Base-by-base conservation (phyloP, 1,284 basidiomycete species). In the Ceratobasidium papillatum region DNA sequence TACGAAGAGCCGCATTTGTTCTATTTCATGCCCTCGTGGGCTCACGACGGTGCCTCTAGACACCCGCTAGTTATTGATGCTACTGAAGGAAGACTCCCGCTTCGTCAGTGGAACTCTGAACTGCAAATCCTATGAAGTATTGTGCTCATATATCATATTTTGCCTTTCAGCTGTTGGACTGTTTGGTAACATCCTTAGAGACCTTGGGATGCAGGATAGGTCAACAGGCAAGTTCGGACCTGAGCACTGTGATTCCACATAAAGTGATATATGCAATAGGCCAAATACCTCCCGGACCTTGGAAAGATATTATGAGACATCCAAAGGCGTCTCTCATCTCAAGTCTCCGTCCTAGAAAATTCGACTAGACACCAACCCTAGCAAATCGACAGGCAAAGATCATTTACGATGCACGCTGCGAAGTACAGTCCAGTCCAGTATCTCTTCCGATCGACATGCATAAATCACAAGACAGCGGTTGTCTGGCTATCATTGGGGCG, bases 341-440 rank as follows among this genome's bases (percentile, higher is more conserved):
- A n/a, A n/a, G n/a, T n/a, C n/a, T n/a, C n/a, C n/a, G n/a, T n/a
- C n/a, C n/a, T n/a, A n/a, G n/a, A n/a, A n/a, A n/a, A n/a, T n/a
- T n/a, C n/a, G n/a, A n/a, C n/a, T n/a, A n/a, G n/a, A 72, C 68
- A 19, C 54, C 68, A 5, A 72, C 68, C 0, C 11, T 27, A 3
- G 56, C 41, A 22, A 72, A 72, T 25, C 54, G 56, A 8, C 3
- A 47, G 5, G 68, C 68, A 0, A 61, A 51, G 54, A 59, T 27
- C 5, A 56, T 72, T 3, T 61, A 58, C 12, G 68, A 72, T 11
- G 68, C 68, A n/a, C 68, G 68, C 17, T 72, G 68, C 56, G 68
- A 72, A 25, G 51, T 72, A 3, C 30, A 8, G 22, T 72, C 68
- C 19, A 43, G 12, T 5, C 25, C 19, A 27, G 25, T 41, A 27